phyloP scores from a whole-genome alignment of 2,329 filamentous ascomycete species.

The Fusarium sarcochroum region DNA sequence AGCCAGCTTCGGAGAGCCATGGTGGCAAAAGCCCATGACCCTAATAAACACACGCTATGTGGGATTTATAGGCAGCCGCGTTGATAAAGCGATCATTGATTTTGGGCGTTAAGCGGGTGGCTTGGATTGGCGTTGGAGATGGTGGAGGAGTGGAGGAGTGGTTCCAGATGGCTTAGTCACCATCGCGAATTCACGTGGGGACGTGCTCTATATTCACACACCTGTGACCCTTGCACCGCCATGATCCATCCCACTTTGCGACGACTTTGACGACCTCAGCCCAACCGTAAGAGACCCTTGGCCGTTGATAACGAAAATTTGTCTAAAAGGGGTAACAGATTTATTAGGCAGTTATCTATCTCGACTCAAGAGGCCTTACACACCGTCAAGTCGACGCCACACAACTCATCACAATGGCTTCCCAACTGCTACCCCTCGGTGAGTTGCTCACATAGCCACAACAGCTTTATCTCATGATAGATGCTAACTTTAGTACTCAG shows the following conservation, averaged over 20 bases:
- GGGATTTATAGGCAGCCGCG: slow-evolving; percentile 51
- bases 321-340: not conserved
- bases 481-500: slow-evolving; percentile 62
- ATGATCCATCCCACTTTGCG: slow-evolving; percentile 50
- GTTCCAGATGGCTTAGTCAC: slow-evolving; percentile 53
- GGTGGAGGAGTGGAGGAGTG: slow-evolving; percentile 12
- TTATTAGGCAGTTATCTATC: not conserved
- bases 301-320: not conserved
- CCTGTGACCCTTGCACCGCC: slow-evolving; percentile 32
- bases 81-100: slow-evolving; percentile 41
- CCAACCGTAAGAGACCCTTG: slow-evolving; percentile 18
- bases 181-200: slow-evolving; percentile 53
- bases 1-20: slow-evolving; percentile 44
- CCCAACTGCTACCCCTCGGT: slow-evolving; percentile 81
- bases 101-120: slow-evolving; percentile 31
- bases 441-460: slow-evolving; percentile 42
- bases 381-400: slow-evolving; percentile 12
- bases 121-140: slow-evolving; percentile 1
- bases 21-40: slow-evolving; percentile 44
- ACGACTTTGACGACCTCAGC: slow-evolving; percentile 36
- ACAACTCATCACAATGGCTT: slow-evolving; percentile 68
- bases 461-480: slow-evolving; percentile 1
- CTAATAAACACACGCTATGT: slow-evolving; percentile 38
- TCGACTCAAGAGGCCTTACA: not conserved
- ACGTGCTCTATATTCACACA: slow-evolving; percentile 46